Conservation (phyloP, 306 rosid genomes). For the Glycyrrhiza uralensis region DNA sequence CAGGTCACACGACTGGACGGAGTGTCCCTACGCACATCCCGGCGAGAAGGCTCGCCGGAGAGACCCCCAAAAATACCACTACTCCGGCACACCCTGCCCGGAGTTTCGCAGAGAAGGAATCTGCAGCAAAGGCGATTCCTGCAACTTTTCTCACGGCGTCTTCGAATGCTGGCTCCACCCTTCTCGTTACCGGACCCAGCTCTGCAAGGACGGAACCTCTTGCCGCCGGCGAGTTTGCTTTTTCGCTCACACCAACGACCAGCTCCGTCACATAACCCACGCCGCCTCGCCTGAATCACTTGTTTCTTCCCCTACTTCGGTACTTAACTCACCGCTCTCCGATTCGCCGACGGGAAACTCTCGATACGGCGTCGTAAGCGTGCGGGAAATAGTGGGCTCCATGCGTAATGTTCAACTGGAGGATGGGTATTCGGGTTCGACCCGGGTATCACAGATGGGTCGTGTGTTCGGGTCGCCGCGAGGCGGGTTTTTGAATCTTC, state of each 20-base stretch:
- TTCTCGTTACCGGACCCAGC: slow-evolving; percentile 79
- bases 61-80: slow-evolving; percentile 66
- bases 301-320: slow-evolving; percentile 64
- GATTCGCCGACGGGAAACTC: slow-evolving; percentile 51
- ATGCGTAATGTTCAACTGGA: slow-evolving; percentile 42
- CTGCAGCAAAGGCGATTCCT: slow-evolving; percentile 67
- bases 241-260: slow-evolving; percentile 82
- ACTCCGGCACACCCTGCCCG: slow-evolving; percentile 69
- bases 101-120: slow-evolving; percentile 65
- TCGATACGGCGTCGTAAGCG: slow-evolving; percentile 18
- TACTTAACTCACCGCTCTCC: slow-evolving; percentile 39
- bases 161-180: slow-evolving; percentile 99
- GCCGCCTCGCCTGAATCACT: slow-evolving; percentile 28
- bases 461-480: slow-evolving; percentile 34
- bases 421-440: slow-evolving; percentile 15
- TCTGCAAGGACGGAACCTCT: slow-evolving; percentile 68
- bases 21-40: slow-evolving; percentile 90
- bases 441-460: slow-evolving; percentile 23
- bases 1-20: slow-evolving; percentile 88
- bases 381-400: slow-evolving; percentile 38
- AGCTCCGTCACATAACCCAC: slow-evolving; percentile 49
- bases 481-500: slow-evolving; percentile 23
- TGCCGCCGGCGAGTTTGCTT: slow-evolving; percentile 84
- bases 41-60: slow-evolving; percentile 94
- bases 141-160: slow-evolving; percentile 88